Conservation (phyloP, 495 filamentous ascomycete species). For the Penicillium chermesinum region DNA sequence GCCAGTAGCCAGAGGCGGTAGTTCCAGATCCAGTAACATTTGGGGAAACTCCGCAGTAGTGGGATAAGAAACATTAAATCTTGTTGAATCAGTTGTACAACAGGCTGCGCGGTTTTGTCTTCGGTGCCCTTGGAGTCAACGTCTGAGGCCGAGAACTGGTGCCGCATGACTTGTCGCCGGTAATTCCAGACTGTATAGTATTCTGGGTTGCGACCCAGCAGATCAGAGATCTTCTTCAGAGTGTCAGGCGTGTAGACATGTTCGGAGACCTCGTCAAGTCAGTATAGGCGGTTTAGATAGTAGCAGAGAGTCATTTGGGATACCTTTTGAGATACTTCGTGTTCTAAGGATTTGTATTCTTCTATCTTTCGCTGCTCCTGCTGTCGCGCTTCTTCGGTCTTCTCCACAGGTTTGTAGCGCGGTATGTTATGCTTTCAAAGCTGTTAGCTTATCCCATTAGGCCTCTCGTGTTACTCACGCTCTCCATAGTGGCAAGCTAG, state of each 20-base stretch:
- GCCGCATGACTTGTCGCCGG: conserved; percentile 62
- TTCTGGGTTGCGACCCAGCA: conserved; percentile 86
- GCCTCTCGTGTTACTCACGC: conserved; percentile 32
- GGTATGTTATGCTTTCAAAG: conserved; percentile 68
- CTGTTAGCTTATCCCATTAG: conserved; percentile 1
- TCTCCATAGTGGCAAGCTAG: conserved; percentile 28
- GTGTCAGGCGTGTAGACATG: conserved; percentile 59
- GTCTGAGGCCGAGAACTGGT: conserved; percentile 36
- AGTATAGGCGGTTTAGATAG: neutral
- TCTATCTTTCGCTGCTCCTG: conserved; percentile 73
- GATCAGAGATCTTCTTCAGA: conserved; percentile 69
- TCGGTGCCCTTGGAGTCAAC: conserved; percentile 11
- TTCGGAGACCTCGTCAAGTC: conserved; percentile 42
- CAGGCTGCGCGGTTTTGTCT: conserved; percentile 10
- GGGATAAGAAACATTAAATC: conserved; percentile 81
- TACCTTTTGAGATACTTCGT: conserved; percentile 58
- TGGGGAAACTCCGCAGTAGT: conserved; percentile 77
- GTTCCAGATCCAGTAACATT: conserved; percentile 99
- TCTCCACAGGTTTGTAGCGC: conserved; percentile 54
- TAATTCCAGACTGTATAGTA: conserved; percentile 99
- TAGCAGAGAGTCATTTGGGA: neutral
- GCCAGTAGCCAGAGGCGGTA: conserved; percentile 85
- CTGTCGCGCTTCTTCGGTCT: conserved; percentile 56
- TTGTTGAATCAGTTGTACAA: conserved; percentile 52
- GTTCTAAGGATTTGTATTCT: conserved; percentile 69